Evolutionary conservation across 345 rosid species (phyloP), one percentile per base, ranked within the genome.

Genomic region (Lepidium sativum): DNA sequence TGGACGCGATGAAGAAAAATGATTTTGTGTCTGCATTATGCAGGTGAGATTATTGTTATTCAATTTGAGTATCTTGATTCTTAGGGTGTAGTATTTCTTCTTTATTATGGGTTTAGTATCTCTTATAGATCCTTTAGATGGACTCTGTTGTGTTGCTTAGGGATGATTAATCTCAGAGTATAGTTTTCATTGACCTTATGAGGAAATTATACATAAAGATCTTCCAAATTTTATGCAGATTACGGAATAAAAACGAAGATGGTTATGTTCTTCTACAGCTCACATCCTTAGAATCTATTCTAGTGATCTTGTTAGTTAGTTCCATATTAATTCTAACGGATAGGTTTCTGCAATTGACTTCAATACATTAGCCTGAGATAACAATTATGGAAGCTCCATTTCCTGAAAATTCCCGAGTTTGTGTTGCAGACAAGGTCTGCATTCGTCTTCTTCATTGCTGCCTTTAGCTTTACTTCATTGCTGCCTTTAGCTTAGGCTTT

Each of bases 11-110:
- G 56, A 70, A 29, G 69, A 45, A 1, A 62, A 62, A 43, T 70
- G 75, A 70, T 42, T 52, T 56, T 1, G 54, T 4, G 1, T 51
- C 45, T 41, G 8, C 5, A 17, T 52, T 62, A 27, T 64, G 11
- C 32, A 6, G 60, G 74, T 79, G 50, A 14, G 32, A 12, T 56
- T 69, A 13, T 8, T 34, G 8, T 51, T 35, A n/a, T 18, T 40
- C 32, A 56, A 15, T 32, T 27, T 54, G 35, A 60, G 25, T 17
- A 3, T 42, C n/a, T 6, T 9, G 8, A 42, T 5, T 23, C 29
- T 12, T 21, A 37, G 15, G 43, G 31, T 71, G 34, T 55, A 10
- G 11, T 12, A 6, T 12, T 15, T 31, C 10, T n/a, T 29, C 40
- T 60, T 42, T 29, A 39, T 20, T n/a, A 39, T 57, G 47, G 1